Conservation (phyloP, 2,329 filamentous ascomycete species). For the Aspergillus carbonarius region DNA sequence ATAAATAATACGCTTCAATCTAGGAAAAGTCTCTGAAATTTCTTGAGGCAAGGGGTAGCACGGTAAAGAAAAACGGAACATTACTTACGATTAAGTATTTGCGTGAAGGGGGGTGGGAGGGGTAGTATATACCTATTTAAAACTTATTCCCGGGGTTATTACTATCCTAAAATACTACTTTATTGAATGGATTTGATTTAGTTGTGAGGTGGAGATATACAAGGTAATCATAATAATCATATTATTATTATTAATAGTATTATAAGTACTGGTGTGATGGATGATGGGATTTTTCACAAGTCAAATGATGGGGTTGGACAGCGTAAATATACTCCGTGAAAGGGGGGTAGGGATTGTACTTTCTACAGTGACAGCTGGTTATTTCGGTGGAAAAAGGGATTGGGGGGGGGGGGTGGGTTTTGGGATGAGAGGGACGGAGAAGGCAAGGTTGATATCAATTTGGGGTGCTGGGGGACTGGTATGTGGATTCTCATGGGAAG, state of each 20-base stretch:
- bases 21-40: too few species aligned
- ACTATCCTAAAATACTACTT: too few species aligned
- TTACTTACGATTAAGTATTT: too few species aligned
- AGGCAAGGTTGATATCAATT: slow-evolving; percentile 30
- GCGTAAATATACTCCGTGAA: slow-evolving; percentile 21
- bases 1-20: too few species aligned
- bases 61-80: too few species aligned
- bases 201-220: slow-evolving; percentile 20
- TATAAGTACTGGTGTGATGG: slow-evolving; percentile 23
- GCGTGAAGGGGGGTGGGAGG: too few species aligned
- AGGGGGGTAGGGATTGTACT: slow-evolving; percentile 22
- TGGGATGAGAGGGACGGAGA: slow-evolving; percentile 26
- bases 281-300: slow-evolving; percentile 22
- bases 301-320: slow-evolving; percentile 26
- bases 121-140: too few species aligned
- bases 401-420: slow-evolving; percentile 30
- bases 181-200: too few species aligned
- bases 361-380: slow-evolving; percentile 23
- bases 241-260: too few species aligned
- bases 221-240: too few species aligned
- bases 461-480: slow-evolving; percentile 30
- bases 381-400: slow-evolving; percentile 11
- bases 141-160: background rate
- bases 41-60: too few species aligned
- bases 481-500: background rate